Percentiles rank a stretch among this genome's conserved stretches.
These are phyloP conservation scores for Cochlearia excelsa DNA, from an alignment of 345 rosid species.

Conservation along the genomic window DNA sequence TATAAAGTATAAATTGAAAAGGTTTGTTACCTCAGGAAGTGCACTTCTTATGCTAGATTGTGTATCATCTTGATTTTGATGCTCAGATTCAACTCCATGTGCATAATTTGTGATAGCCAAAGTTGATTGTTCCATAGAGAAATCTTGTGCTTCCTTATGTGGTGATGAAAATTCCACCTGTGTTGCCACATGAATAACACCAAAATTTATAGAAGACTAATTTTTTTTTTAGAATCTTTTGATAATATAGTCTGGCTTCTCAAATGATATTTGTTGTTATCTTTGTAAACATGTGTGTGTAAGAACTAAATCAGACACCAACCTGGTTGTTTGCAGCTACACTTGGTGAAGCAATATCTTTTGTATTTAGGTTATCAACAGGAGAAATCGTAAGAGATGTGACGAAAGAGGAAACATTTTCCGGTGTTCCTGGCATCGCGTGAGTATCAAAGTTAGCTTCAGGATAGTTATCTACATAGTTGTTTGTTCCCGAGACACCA, in stretches of 20 bases:
- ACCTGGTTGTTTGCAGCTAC: conserved; percentile 43
- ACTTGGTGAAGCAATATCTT: conserved; percentile 25
- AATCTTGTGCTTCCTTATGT: conserved; percentile 35
- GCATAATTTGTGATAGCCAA: conserved; percentile 30
- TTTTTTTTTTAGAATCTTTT: neutral
- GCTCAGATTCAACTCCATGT: conserved; percentile 37
- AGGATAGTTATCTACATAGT: conserved; percentile 23
- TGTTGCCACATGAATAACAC: conserved; percentile 29
- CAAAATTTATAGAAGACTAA: neutral
- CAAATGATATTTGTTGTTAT: neutral
- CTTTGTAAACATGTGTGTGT: neutral
- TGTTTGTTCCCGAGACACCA: conserved; percentile 19
- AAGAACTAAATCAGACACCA: conserved; percentile 10
- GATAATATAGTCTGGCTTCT: neutral
- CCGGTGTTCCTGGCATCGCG: conserved; percentile 9
- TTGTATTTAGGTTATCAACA: conserved; percentile 18
- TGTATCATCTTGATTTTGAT: conserved; percentile 36
- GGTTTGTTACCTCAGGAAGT: conserved; percentile 58
- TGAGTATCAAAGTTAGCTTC: conserved; percentile 27
- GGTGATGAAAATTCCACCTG: conserved; percentile 23
- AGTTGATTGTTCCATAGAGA: conserved; percentile 35
- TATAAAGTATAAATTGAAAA: neutral
- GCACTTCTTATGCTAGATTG: conserved; percentile 49
- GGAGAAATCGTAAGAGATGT: conserved; percentile 28
- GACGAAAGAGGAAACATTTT: conserved; percentile 1